Evolutionary conservation across 495 filamentous ascomycete species (phyloP), one percentile per base, ranked within the genome.

Genomic region (Trichoderma reesei): DNA sequence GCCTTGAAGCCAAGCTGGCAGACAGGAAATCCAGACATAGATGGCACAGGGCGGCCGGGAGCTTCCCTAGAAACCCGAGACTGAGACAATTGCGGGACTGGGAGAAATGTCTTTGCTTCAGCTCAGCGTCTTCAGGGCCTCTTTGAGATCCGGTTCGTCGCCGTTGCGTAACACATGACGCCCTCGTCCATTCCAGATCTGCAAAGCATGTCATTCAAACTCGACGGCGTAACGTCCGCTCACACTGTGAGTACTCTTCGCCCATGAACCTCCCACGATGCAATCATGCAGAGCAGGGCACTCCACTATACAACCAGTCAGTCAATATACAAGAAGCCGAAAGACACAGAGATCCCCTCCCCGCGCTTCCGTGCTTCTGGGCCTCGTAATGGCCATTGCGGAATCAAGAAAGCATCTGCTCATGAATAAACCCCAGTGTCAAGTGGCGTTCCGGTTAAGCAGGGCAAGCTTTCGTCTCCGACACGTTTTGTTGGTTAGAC

Each of bases 111-210:
- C 18, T 48, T 48, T 48, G 16, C 44, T 20, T n/a, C 18, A 48
- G n/a, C n/a, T 48, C 44, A 48, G 20, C 9, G 7, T 4, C 44
- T 48, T 20, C 9, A n/a, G 3, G 9, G n/a, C 6, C 18, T 48
- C n/a, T 18, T 18, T 18, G 16, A 18, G 8, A 26, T 48, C 5
- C 18, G n/a, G 1, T n/a, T 48, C 44, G 44, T 48, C 44, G 18
- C n/a, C 44, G 44, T 18, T 9, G 44, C 44, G 44, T 48, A 48
- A 48, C 44, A 48, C 44, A 48, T 48, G 44, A 48, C 44, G 44
- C 44, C 44, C 44, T 16, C 44, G 9, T 48, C 20, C 44, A 48
- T 18, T 20, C 16, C 44, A 18, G 44, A 48, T 20, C 18, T 6
- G 44, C 44, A 48, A 48, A 18, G 44, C 3, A 48, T 48, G 44